A percentile compares a stretch with the other conserved stretches of the same genome.
Conservation (phyloP, 2,329 filamentous ascomycete species). For the Mycocentrospora acerina region DNA sequence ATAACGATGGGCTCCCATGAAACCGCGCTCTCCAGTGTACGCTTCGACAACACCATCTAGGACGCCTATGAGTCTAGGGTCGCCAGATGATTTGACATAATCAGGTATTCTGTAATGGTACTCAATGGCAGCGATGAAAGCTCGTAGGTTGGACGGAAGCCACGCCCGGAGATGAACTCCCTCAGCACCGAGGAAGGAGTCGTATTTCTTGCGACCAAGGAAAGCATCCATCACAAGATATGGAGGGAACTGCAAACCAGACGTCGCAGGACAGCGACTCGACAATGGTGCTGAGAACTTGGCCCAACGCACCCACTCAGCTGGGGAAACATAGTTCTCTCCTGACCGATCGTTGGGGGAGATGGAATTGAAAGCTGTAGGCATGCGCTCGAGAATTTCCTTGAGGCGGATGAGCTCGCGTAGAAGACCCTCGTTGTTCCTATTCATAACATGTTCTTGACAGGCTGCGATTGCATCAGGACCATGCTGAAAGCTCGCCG, state of each 20-base stretch:
- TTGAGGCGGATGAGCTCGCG: slow-evolving; percentile 26
- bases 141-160: slow-evolving; percentile 56
- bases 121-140: slow-evolving; percentile 58
- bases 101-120: slow-evolving; percentile 58
- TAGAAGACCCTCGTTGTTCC: slow-evolving; percentile 26
- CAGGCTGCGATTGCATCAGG: slow-evolving; percentile 28
- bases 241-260: slow-evolving; percentile 26
- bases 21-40: slow-evolving; percentile 57
- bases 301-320: slow-evolving; percentile 29
- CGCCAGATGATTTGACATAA: slow-evolving; percentile 54
- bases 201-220: slow-evolving; percentile 47
- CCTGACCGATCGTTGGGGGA: slow-evolving; percentile 23
- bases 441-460: slow-evolving; percentile 29
- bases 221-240: slow-evolving; percentile 31
- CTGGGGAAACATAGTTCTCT: slow-evolving; percentile 26
- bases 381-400: slow-evolving; percentile 27
- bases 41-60: slow-evolving; percentile 58
- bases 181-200: slow-evolving; percentile 55
- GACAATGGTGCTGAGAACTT: slow-evolving; percentile 30
- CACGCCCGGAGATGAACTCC: slow-evolving; percentile 56
- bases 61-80: slow-evolving; percentile 55
- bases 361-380: slow-evolving; percentile 26
- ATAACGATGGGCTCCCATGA: slow-evolving; percentile 60
- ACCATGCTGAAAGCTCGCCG: slow-evolving; percentile 28
- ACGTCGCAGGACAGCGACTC: slow-evolving; percentile 26